phyloP scores from a whole-genome alignment of 2,329 filamentous ascomycete genomes.

The Metarhizium anisopliae region DNA sequence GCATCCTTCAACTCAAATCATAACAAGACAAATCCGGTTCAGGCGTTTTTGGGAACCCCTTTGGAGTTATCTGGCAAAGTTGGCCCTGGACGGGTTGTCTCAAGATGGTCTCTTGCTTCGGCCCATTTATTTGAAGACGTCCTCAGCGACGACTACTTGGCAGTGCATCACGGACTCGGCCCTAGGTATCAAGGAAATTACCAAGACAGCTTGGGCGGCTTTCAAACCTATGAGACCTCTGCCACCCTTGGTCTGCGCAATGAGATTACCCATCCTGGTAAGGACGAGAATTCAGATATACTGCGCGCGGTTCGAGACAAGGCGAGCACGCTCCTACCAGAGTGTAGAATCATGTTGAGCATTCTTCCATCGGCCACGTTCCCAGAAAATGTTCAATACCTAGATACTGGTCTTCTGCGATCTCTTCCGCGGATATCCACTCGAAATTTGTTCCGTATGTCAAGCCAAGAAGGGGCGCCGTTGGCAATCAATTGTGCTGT shows the following conservation, averaged over 20 bases:
- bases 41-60: slow-evolving; percentile 90
- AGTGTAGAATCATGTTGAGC: slow-evolving; percentile 73
- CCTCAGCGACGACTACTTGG: slow-evolving; percentile 82
- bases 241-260: slow-evolving; percentile 85
- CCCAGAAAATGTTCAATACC: slow-evolving; percentile 68
- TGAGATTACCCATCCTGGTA: slow-evolving; percentile 80
- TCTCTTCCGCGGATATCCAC: slow-evolving; percentile 66
- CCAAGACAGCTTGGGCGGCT: slow-evolving; percentile 89
- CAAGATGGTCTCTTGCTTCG: slow-evolving; percentile 82
- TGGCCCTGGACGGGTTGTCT: slow-evolving; percentile 63
- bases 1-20: slow-evolving; percentile 55
- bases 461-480: slow-evolving; percentile 49
- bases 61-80: slow-evolving; percentile 72
- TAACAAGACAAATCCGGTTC: slow-evolving; percentile 58
- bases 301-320: slow-evolving; percentile 79
- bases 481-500: slow-evolving; percentile 84
- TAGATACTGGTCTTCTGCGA: slow-evolving; percentile 68
- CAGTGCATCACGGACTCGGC: slow-evolving; percentile 84
- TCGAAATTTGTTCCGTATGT: slow-evolving; percentile 41
- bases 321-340: slow-evolving; percentile 72
- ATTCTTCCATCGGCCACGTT: slow-evolving; percentile 74
- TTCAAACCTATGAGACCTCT: slow-evolving; percentile 92
- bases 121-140: slow-evolving; percentile 83
- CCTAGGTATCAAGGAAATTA: slow-evolving; percentile 92
- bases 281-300: slow-evolving; percentile 87